Evolutionary conservation across 1,139 yeast genomes (phyloP).

Genomic region (Saccharomycopsis phalli): DNA sequence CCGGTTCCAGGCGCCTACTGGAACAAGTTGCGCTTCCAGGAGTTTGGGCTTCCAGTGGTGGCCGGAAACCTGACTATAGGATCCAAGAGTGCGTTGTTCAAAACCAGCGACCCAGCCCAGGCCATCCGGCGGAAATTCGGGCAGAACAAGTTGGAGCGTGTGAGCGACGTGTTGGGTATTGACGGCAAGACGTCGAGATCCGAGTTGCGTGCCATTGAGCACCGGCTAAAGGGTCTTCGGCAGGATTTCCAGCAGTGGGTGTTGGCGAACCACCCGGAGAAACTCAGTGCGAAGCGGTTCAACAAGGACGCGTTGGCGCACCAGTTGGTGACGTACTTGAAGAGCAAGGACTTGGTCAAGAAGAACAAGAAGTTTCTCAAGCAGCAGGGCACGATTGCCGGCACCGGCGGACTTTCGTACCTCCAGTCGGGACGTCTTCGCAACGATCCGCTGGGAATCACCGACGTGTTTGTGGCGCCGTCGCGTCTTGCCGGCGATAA

Average conservation of each 20-base stretch:
- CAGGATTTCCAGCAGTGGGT: slow-evolving; percentile 35
- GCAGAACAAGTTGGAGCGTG: slow-evolving; percentile 3
- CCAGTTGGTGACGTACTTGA: slow-evolving; percentile 32
- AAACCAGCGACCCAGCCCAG: too few relatives aligned
- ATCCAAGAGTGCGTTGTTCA: neutral
- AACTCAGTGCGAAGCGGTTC: slow-evolving; percentile 26
- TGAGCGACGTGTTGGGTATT: slow-evolving; percentile 23
- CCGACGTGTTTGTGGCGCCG: slow-evolving; percentile 49
- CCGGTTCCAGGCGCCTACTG: slow-evolving; percentile 38
- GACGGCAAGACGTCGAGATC: slow-evolving; percentile 22
- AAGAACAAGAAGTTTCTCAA: slow-evolving; percentile 19
- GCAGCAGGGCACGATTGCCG: slow-evolving; percentile 33
- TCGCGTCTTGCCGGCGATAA: slow-evolving; percentile 50
- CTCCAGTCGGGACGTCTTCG: slow-evolving; percentile 59
- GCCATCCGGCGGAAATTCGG: neutral
- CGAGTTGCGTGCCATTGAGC: slow-evolving; percentile 23
- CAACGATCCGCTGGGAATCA: slow-evolving; percentile 57
- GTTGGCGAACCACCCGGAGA: slow-evolving; percentile 31
- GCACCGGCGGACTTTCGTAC: slow-evolving; percentile 70
- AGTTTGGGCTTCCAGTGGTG: slow-evolving; percentile 36
- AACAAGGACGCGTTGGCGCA: slow-evolving; percentile 28
- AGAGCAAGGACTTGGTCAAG: slow-evolving; percentile 16
- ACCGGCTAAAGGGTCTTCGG: slow-evolving; percentile 26
- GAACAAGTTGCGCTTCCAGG: slow-evolving; percentile 44
- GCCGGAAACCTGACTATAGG: too few relatives aligned